Evolutionary conservation across 495 filamentous ascomycete species (phyloP), one percentile per base, ranked within the genome.

Genomic region (Penicillium parvum): DNA sequence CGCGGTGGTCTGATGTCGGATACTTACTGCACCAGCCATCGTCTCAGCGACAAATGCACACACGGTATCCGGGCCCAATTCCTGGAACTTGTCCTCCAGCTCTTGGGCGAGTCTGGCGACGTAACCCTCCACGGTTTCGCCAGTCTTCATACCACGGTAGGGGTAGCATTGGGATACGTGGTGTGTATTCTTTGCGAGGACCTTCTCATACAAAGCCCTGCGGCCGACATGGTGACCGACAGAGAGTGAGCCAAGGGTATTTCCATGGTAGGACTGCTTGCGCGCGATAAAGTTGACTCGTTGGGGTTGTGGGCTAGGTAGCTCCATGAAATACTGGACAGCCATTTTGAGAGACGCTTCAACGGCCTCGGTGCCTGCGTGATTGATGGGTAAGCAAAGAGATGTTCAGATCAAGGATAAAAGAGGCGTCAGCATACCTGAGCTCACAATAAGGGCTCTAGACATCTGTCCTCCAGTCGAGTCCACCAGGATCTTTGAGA

Each of bases 31-130:
- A 3, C 75, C 76, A 15, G 71, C 60, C 43, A 78, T 65, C 1
- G 86, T 82, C 57, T 90, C 86, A 0, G 79, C 77, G 10, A 90
- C 64, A 49, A 90, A 88, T 2, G 82, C 86, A 47, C 76, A 80
- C 9, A 90, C 84, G 2, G 71, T 85, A 3, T 79, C 64, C 0
- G 83, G 77, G 3, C 84, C 86, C 3, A 87, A 60, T 10, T 71
- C 58, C 36, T 78, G 67, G 47, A 91, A 88, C 50, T 86, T 80
- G 5, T 72, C 74, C n/a, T 88, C 84, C 3, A 91, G 56, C 47
- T 90, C 85, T n/a, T 73, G 49, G 1, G 71, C 73, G 32, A 83
- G 61, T 58, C 82, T 66, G 0, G 53, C 53, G 7, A 86, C 76
- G 37, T 72, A 77, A 9, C 54, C 46, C 16, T 46, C 56, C 11